Evolutionary conservation across 305 asterid species (phyloP).

Genomic region (Ilex paraguariensis): DNA sequence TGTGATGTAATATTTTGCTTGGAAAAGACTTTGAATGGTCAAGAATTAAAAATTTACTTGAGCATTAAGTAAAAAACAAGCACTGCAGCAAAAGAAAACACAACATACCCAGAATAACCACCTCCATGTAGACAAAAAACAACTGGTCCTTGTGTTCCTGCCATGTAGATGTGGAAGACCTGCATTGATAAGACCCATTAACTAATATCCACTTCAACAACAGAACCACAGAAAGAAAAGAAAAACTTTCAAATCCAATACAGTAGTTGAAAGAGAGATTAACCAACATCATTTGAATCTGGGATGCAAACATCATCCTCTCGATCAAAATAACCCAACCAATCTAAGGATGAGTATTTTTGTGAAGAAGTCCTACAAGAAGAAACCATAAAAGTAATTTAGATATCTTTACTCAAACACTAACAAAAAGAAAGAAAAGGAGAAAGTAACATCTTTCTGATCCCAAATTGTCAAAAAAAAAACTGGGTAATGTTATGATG

Average conservation of each 20-base stretch:
- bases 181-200: conserved; percentile 34
- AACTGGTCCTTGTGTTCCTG: conserved; percentile 88
- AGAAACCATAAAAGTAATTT: conserved; percentile 1
- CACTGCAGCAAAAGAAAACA: conserved; percentile 6
- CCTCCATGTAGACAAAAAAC: conserved; percentile 96
- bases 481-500: too few relatives aligned
- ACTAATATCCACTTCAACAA: neutral
- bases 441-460: too few relatives aligned
- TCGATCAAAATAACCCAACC: conserved; percentile 67
- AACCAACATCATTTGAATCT: conserved; percentile 68
- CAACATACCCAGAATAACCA: conserved; percentile 84
- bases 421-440: too few relatives aligned
- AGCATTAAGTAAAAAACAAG: too few relatives aligned
- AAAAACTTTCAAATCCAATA: neutral
- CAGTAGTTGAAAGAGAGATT: conserved; percentile 13
- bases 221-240: neutral
- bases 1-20: too few relatives aligned
- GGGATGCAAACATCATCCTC: conserved; percentile 79
- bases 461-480: too few relatives aligned
- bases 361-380: conserved; percentile 58
- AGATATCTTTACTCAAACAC: too few relatives aligned
- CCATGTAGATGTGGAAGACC: conserved; percentile 84
- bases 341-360: conserved; percentile 75
- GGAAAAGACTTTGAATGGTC: too few relatives aligned
- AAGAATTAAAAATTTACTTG: too few relatives aligned